Base-by-base conservation (phyloP, 331 rosid species). In the Telfairia occidentalis region DNA sequence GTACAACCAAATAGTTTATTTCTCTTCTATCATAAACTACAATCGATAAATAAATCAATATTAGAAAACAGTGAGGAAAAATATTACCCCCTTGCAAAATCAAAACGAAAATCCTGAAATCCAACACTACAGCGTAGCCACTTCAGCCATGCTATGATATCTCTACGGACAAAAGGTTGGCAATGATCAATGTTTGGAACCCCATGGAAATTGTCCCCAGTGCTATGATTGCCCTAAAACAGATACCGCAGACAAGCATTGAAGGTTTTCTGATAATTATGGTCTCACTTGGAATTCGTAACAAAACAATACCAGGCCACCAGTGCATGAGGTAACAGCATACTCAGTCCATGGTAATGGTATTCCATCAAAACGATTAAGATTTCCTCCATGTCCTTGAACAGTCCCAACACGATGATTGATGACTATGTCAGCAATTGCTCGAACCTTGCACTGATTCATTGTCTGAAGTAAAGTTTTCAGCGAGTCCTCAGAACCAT, bases 51-150 rank as follows among this genome's bases (percentile, higher is more conserved):
- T n/a, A n/a, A n/a, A n/a, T n/a, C n/a, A n/a, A n/a, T n/a, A n/a
- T n/a, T n/a, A n/a, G n/a, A n/a, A 52, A 45, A 13, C 63, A 49
- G 74, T 60, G 37, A 30, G 38, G 58, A 9, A 66, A 21, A 66
- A 58, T 4, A 80, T 76, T 86, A 91, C 97, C 98, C 98, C 71
- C 84, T 88, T 13, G 89, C 92, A 88, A 88, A 91, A 75, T 91
- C 98, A 85, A 91, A 94, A 32, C 97, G 96, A 82, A 94, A 91
- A 83, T 94, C 98, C 77, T 94, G 89, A 83, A 89, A 94, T 50
- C 98, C 96, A 54, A 88, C 86, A 32, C 72, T 82, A 50, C 79
- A 42, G 34, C 87, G 87, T 28, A 94, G 87, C 97, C 96, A 91
- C 75, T 64, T 83, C 38, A 91, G 87, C 98, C 97, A 93, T 63